Base-by-base conservation (phyloP, 2,329 filamentous ascomycete genomes). In the Sarocladium kiliense region DNA sequence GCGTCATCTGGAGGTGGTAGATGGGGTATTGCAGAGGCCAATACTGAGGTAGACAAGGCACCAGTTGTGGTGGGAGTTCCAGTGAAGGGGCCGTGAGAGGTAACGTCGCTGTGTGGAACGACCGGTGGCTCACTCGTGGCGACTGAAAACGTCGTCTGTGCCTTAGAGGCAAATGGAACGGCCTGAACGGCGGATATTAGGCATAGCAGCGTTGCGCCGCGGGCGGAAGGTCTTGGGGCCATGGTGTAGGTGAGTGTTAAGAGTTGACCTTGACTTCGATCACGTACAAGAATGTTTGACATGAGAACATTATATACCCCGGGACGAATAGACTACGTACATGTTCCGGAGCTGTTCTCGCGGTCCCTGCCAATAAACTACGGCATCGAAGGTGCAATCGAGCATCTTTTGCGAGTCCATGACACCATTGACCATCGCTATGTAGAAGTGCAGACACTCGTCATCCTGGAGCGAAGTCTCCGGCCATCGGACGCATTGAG, bases 21-120 rank as follows among this genome's bases (percentile, higher is more conserved):
- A 1, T 79, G 73, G 1, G 80, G 70, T 51, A 93, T 79, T 1
- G 79, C 80, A 0, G 81, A 68, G 0, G 80, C 84, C 0, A 85
- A 59, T 0, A 84, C 76, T 0, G 71, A 73, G 2, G 79, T 86
- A 7, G 77, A 79, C 2, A 88, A 68, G 21, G 88, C 89, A 3
- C 89, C 89, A 0, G 83, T 90, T 0, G 82, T 88, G 0, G 86
- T 88, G 0, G 86, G 72, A 0, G 79, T 78, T 2, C 88, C 89
- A 2, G 71, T 81, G 67, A 76, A 93, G 0, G 87, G 78, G 0
- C 87, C 88, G 65, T 93, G 88, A 3, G 78, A 82, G 2, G 85
- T 87, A 4, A 82, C 74, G 27, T 87, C 80, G 36, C 77, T 81
- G 14, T 77, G 68, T 3, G 71, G 63, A 2, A 73, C 65, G 0